Evolutionary conservation across 768 basidiomycete genomes (phyloP), one percentile per base, ranked within the genome.

Genomic region (Leccinum rimulosum): DNA sequence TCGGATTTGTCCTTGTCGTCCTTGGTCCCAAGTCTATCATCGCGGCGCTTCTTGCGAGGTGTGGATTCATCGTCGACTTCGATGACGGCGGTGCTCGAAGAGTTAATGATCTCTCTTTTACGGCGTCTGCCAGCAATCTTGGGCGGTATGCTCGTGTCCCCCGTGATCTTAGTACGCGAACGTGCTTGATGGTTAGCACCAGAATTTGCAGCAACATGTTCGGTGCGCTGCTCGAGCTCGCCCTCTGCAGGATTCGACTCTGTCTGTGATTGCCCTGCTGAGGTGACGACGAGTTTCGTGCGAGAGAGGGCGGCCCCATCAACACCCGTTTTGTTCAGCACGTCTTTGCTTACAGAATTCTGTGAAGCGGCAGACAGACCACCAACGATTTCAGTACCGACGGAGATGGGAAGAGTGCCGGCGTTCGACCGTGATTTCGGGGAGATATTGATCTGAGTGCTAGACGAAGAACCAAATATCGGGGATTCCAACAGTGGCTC

Each of bases 71-170:
- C 64, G 6, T 62, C 63, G 51, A 54, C n/a, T 36, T 66, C 66
- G 12, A 58, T 28, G 22, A 30, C 3, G 14, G 45, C 27, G 10
- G 56, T 62, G 19, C 43, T 33, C 12, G 61, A 50, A 40, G 56
- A 45, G 36, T 56, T 57, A 15, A 22, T 48, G 25, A 25, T 30
- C 25, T 72, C 67, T 51, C 71, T 61, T 52, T 74, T 72, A 61
- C 71, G 65, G 50, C 71, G 72, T 25, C 10, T 67, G 35, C 71
- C 70, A 27, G 61, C 58, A 35, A 67, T 45, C 47, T 58, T 73
- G 4, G 50, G 40, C 5, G 59, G 59, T 10, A 49, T 14, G 48
- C 22, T 56, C 3, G 45, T 51, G 28, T 62, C 47, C 14, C 54
- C 58, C 27, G 45, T 33, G 28, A 19, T 59, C 30, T 59, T 57